Base-by-base conservation (phyloP, 306 rosid species). In the Gastrolobium bilobum region DNA sequence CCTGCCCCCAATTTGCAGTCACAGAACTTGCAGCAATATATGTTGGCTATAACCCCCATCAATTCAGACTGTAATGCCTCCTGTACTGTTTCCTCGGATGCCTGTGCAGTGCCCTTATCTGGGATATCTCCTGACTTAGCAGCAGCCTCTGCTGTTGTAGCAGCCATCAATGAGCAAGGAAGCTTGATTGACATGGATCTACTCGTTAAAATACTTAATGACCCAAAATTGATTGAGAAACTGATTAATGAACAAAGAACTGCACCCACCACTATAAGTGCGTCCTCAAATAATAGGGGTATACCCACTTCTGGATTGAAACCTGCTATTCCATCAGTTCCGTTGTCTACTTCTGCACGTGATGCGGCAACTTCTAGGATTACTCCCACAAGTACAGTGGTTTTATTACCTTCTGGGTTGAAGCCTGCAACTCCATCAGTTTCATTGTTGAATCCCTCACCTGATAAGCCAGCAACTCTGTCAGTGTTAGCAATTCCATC, bases 161-260 rank as follows among this genome's bases (percentile, higher is more conserved):
- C 90, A 3, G 79, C 92, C 68, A 47, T 86, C 37, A 83, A 47
- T 4, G 86, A 88, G 85, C 88, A 83, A 56, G 92, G 87, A 39
- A 62, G 78, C 84, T 10, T 81, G 81, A 86, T 94, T 3, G 94
- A 94, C 64, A 84, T 90, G 15, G 87, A 89, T 58, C 80, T 90
- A 58, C 94, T 94, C 48, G 79, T 87, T 20, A 82, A 80, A 72
- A 85, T 91, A 77, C 78, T 94, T 29, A 86, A 71, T 6, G 91
- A 94, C 74, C 95, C 94, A 26, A 71, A 80, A 71, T 71, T 87
- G 88, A 82, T 91, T 63, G 86, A 89, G 85, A 81, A 70, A 53
- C 79, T 94, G 85, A 70, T 72, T 70, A 71, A 47, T 35, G 84
- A 82, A 43, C 79, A 14, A 15, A 74, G 63, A 65, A 29, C 48